Base-by-base conservation (phyloP, 1,139 yeast genomes). In the Suhomyces bokatorum region DNA sequence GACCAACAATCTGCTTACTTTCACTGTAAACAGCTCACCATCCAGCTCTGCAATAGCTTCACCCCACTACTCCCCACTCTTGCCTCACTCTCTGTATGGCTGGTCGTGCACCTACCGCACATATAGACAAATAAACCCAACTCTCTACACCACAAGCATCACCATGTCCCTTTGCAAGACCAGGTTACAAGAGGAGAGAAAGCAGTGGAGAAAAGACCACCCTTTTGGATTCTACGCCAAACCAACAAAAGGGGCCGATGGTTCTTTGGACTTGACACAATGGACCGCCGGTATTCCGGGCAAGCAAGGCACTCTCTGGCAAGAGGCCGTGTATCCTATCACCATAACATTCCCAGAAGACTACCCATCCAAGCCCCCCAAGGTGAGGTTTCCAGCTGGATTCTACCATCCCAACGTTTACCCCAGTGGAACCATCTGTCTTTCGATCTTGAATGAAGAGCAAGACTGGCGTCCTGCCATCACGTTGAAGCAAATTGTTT, bases 391-490 rank as follows among this genome's bases (percentile, higher is more conserved):
- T 56, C 95, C 96, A 1, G 78, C 85, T 4, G 88, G 87, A 0
- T 93, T 93, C 60, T 93, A 90, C 67, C 99, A 93, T 64, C 99
- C 99, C 4, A 93, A 93, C 58, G 95, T 93, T 6, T 93, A 93
- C 57, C 99, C 99, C 1, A 87, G 96, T 49, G 99, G 99, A 1
- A 93, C 98, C 1, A 85, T 93, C 33, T 93, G 99, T 67, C 77
- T 93, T 40, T 85, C 95, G 44, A 93, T 95, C 48, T 75, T 93
- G 62, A 95, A 93, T 63, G 99, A 93, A 64, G 95, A 86, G 42
- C 96, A 91, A 64, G 99, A 89, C 63, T 95, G 99, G 99, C 81
- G 96, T 60, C 99, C 99, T 1, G 97, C 97, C 9, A 85, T 93
- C 53, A 89, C 97, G 13, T 70, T 95, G 57, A 90, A 89, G 61